Evolutionary conservation across 2,329 filamentous ascomycete genomes (phyloP).

Genomic region (Graphilbum sp.): DNA sequence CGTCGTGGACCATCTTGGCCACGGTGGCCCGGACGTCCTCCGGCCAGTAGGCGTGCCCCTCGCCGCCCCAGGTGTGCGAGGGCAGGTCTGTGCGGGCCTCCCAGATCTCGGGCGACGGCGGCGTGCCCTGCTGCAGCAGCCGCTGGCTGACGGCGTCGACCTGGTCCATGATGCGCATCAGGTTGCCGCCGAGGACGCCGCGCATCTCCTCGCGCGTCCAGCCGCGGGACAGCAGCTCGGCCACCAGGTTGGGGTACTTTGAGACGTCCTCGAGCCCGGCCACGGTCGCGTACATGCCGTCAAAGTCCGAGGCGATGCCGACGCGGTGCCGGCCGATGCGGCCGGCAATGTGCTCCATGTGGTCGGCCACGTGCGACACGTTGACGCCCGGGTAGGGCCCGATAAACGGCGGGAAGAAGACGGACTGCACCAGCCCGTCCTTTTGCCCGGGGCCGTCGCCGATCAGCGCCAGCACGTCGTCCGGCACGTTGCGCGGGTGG

Average conservation of each 20-base stretch:
- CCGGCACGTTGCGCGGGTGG: constrained; percentile 21
- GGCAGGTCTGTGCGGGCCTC: too few species aligned
- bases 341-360: constrained; percentile 67
- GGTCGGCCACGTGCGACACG: constrained; percentile 42
- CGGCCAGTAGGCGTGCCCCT: too few species aligned
- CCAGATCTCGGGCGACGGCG: too few species aligned
- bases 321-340: constrained; percentile 76
- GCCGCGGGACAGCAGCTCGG: too few species aligned
- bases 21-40: too few species aligned
- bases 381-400: constrained; percentile 32
- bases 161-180: too few species aligned
- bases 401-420: constrained; percentile 16
- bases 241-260: constrained; percentile 61
- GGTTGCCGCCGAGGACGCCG: too few species aligned
- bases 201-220: too few species aligned
- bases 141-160: too few species aligned
- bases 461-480: constrained; percentile 19
- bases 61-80: too few species aligned
- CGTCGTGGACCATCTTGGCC: too few species aligned
- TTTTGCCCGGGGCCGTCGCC: constrained; percentile 12
- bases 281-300: constrained; percentile 53
- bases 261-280: constrained; percentile 67
- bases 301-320: constrained; percentile 77
- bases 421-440: constrained; percentile 22
- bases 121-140: too few species aligned